Percentiles rank a stretch among this genome's conserved stretches.
Conservation (phyloP, 352 stramenopile genomes). For the Globisporangium sylvaticum region DNA sequence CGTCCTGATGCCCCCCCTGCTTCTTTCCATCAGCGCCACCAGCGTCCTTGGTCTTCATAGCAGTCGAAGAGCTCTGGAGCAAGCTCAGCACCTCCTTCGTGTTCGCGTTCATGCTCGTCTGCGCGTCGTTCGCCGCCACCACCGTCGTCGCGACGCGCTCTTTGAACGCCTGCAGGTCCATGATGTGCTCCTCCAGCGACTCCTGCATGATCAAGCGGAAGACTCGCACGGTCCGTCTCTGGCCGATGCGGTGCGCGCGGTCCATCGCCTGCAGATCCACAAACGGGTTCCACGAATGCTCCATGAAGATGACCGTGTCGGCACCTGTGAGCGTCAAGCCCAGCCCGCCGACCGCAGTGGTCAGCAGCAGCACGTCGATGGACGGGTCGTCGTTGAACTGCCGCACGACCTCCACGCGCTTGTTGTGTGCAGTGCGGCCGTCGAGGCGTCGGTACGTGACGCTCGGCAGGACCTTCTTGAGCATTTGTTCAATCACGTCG, state of each 20-base stretch:
- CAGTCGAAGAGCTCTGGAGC: slow-evolving; percentile 39
- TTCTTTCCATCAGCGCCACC: slow-evolving; percentile 1
- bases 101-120: slow-evolving; percentile 58
- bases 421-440: slow-evolving; percentile 71
- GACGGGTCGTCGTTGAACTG: slow-evolving; percentile 91
- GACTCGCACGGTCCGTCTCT: slow-evolving; percentile 65
- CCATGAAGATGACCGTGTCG: slow-evolving; percentile 97
- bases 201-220: slow-evolving; percentile 76
- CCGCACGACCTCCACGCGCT: slow-evolving; percentile 82
- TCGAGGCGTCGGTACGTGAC: slow-evolving; percentile 90
- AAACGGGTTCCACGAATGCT: slow-evolving; percentile 98
- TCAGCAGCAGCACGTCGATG: slow-evolving; percentile 95
- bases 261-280: slow-evolving; percentile 94
- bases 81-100: slow-evolving; percentile 62
- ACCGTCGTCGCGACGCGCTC: slow-evolving; percentile 63
- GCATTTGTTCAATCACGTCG: slow-evolving; percentile 90
- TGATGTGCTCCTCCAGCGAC: slow-evolving; percentile 75
- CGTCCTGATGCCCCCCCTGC: slow-evolving; percentile 1
- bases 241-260: slow-evolving; percentile 73
- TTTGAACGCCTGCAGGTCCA: slow-evolving; percentile 81
- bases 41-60: slow-evolving; percentile 32
- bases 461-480: slow-evolving; percentile 63
- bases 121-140: slow-evolving; percentile 44
- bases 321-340: slow-evolving; percentile 96
- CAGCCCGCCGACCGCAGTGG: slow-evolving; percentile 92